Percentiles rank a stretch among this genome's conserved stretches.
phyloP scores from a whole-genome alignment of 306 rosid species.

The Prunus campanulata region DNA sequence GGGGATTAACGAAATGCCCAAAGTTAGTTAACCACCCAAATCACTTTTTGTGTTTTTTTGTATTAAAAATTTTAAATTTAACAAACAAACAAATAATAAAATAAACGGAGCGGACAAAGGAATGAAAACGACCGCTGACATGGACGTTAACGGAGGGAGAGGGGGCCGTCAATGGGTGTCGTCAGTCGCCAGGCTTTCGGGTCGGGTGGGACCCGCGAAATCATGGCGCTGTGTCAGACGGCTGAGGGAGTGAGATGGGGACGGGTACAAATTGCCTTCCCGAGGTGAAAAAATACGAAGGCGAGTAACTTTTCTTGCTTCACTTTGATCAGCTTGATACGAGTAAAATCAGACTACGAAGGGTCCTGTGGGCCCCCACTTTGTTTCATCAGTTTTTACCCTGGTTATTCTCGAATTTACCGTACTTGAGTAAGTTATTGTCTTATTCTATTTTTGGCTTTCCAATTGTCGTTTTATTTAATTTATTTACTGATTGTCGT shows the following conservation, averaged over 20 bases:
- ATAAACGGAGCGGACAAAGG: background rate
- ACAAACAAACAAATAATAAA: too few species aligned
- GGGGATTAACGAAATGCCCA: slow-evolving; percentile 5
- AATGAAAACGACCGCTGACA: slow-evolving; percentile 20
- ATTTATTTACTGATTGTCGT: background rate
- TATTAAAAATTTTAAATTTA: too few species aligned
- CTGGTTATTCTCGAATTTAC: background rate
- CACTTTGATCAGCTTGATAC: background rate
- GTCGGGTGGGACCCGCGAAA: slow-evolving; percentile 27
- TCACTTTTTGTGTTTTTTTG: background rate
- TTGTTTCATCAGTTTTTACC: background rate
- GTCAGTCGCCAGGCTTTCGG: slow-evolving; percentile 24
- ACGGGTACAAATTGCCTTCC: slow-evolving; percentile 48
- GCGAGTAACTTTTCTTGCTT: background rate
- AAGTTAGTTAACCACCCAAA: background rate
- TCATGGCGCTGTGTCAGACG: slow-evolving; percentile 23
- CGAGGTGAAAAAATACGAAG: slow-evolving; percentile 27
- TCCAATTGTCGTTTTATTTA: background rate
- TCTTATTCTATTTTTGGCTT: background rate
- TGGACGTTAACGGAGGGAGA: slow-evolving; percentile 33
- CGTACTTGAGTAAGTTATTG: background rate
- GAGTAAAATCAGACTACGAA: background rate
- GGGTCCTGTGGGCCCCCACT: background rate
- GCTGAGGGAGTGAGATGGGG: background rate
- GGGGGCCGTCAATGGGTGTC: slow-evolving; percentile 20